Conservation (phyloP, 306 rosid species). For the Vachellia pachyceras region DNA sequence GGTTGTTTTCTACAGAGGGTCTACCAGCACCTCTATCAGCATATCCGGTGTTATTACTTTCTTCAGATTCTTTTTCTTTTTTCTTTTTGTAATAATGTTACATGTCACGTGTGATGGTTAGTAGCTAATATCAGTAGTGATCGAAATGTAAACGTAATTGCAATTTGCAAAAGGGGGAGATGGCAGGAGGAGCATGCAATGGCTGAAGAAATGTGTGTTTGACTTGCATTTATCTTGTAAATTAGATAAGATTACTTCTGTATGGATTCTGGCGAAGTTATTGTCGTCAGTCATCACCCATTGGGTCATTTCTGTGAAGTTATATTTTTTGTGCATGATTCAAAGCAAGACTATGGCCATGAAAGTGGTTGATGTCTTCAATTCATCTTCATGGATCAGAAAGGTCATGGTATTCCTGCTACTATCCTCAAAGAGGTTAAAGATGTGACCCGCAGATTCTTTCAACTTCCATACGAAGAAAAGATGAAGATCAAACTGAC, state of each 20-base stretch:
- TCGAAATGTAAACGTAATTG: not conserved
- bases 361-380: conserved; percentile 11
- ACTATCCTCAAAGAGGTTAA: conserved; percentile 65
- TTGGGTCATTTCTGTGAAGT: not conserved
- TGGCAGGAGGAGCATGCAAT: not conserved
- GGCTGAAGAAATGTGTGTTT: conserved; percentile 1
- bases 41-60: conserved; percentile 5
- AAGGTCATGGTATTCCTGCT: conserved; percentile 81
- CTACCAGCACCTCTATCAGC: not conserved
- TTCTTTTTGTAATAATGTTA: not conserved
- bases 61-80: not conserved
- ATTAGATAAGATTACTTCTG: not conserved
- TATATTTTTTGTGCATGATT: conserved; percentile 4
- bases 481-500: conserved; percentile 76
- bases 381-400: conserved; percentile 52
- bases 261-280: conserved; percentile 1
- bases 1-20: not conserved
- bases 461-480: conserved; percentile 81
- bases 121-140: not conserved
- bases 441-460: conserved; percentile 62
- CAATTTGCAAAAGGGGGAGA: not conserved
- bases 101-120: not conserved
- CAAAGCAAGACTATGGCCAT: conserved; percentile 19
- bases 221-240: not conserved
- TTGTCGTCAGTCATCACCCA: conserved; percentile 7